Evolutionary conservation across 2,329 filamentous ascomycete species (phyloP), one percentile per base, ranked within the genome.

Genomic region (Immersiporthe knoxdaviesiana): DNA sequence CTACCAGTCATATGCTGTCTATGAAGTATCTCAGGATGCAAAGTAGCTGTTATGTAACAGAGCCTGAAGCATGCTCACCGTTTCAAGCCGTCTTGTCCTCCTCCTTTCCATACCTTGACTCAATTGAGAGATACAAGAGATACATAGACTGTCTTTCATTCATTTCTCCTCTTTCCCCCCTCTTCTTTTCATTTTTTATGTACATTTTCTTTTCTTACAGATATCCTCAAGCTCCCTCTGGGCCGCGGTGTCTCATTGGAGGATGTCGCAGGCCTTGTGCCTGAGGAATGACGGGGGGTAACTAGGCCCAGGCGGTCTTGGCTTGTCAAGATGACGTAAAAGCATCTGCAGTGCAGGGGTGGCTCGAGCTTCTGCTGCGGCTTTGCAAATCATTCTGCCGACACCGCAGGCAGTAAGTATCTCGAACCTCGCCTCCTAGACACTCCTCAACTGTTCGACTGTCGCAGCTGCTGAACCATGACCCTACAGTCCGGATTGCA

Each of bases 291-390:
- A 56, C 59, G 41, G 59, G 59, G 59, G 24, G 35, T 35, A 35
- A 35, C 35, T 44, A 44, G n/a, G 59, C n/a, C 59, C 2, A 37
- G 24, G 24, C 37, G 2, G 27, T 12, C 24, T 27, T 27, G 52
- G 52, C 24, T 32, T 56, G n/a, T 18, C 27, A 56, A 62, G 59
- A 62, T 62, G 59, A 62, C 59, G 59, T 62, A 62, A 62, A 39
- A 41, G 37, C 37, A 41, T 21, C 37, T 30, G 1, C 1, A 27
- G 52, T 16, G n/a, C 39, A 61, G n/a, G 39, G 59, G 59, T n/a
- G 37, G 32, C 59, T 24, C 32, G 59, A n/a, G 56, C 21, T 35
- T 10, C 7, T 35, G 12, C 30, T 35, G 18, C 24, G 59, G 30
- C 24, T n/a, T 8, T n/a, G 35, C 59, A 56, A 27, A 56, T 4